phyloP scores from a whole-genome alignment of 768 basidiomycete genomes.

The Termitomyces sp. region DNA sequence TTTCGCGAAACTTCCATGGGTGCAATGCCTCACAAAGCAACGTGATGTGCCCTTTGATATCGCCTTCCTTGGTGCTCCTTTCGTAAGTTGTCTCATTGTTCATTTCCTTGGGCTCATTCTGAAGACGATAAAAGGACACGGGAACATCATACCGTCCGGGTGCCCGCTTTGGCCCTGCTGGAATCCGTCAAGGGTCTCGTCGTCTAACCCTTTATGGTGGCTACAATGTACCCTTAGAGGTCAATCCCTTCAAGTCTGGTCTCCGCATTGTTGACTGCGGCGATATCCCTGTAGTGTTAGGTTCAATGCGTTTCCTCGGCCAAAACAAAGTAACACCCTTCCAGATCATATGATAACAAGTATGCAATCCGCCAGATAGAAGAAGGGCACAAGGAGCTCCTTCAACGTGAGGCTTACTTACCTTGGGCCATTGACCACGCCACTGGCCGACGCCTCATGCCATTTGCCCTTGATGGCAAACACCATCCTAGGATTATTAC shows the following conservation, averaged over 20 bases:
- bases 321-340: not conserved
- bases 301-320: conserved; percentile 6
- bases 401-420: conserved; percentile 59
- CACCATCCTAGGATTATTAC: conserved; percentile 78
- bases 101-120: not conserved
- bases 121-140: conserved; percentile 42
- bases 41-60: conserved; percentile 63
- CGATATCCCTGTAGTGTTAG: conserved; percentile 67
- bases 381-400: conserved; percentile 61
- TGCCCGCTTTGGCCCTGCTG: conserved; percentile 82
- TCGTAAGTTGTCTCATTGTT: conserved; percentile 36
- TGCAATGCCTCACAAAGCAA: conserved; percentile 68
- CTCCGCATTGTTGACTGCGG: conserved; percentile 73
- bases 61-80: conserved; percentile 77
- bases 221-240: conserved; percentile 69
- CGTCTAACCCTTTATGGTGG: conserved; percentile 72
- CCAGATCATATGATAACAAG: conserved; percentile 68
- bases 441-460: conserved; percentile 51
- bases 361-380: conserved; percentile 73
- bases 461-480: conserved; percentile 64
- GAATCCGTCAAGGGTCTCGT: conserved; percentile 75
- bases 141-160: conserved; percentile 78
- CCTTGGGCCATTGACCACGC: conserved; percentile 57
- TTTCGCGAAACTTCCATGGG: conserved; percentile 86
- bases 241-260: conserved; percentile 69